Conservation (phyloP, 805 yeast genomes). For the Wickerhamomyces mucosus region DNA sequence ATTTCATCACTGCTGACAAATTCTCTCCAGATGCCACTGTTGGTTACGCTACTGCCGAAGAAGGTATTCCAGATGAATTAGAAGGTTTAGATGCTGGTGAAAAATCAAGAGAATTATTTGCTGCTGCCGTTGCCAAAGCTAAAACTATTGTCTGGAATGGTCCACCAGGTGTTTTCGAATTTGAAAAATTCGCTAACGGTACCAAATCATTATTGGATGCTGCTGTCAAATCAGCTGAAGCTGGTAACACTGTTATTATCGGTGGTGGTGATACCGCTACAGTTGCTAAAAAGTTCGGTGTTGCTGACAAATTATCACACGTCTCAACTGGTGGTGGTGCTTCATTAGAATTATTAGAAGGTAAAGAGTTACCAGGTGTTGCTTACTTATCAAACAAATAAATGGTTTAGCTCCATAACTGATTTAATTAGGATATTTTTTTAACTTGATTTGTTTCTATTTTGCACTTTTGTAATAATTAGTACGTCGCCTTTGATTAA, state of each 20-base stretch:
- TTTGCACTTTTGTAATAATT: no score
- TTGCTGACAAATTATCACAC: conserved; percentile 91
- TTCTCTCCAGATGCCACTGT: conserved; percentile 86
- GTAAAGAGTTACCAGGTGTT: conserved; percentile 98
- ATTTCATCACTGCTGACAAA: conserved; percentile 91
- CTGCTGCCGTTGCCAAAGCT: conserved; percentile 78
- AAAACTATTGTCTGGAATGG: conserved; percentile 99
- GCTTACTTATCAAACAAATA: conserved; percentile 76
- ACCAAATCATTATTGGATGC: conserved; percentile 87
- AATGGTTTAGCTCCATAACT: no score
- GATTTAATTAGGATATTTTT: no score
- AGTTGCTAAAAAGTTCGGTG: conserved; percentile 97
- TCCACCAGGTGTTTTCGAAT: conserved; percentile 99
- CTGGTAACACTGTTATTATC: conserved; percentile 90
- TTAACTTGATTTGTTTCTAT: no score
- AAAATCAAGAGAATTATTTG: conserved; percentile 72
- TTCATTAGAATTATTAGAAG: conserved; percentile 95
- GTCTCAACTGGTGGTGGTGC: conserved; percentile 99
- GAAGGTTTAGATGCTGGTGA: conserved; percentile 96
- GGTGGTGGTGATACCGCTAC: conserved; percentile 99
- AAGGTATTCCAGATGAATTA: conserved; percentile 93
- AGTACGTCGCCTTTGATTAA: no score
- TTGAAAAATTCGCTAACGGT: conserved; percentile 84
- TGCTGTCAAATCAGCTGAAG: conserved; percentile 74
- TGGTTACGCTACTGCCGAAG: conserved; percentile 75